phyloP scores from a whole-genome alignment of 1,284 basidiomycete genomes.

The Melampsora larici-populina region DNA sequence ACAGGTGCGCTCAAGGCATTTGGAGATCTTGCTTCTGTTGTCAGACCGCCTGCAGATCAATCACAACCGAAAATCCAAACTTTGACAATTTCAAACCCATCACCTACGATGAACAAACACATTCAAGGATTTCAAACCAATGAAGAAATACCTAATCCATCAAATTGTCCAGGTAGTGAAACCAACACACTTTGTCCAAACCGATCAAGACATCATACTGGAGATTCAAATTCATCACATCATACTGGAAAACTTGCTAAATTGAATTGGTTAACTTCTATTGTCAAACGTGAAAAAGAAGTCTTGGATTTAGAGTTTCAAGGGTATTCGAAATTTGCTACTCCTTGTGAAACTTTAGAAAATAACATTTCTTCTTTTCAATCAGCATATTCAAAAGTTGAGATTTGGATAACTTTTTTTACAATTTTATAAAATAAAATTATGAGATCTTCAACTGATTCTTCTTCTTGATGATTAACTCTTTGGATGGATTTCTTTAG shows the following conservation, averaged over 20 bases:
- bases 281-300: conserved; percentile 12
- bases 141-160: too few species aligned
- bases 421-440: neutral
- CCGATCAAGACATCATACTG: neutral
- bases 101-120: neutral
- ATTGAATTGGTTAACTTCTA: conserved; percentile 10
- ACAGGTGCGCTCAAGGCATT: conserved; percentile 13
- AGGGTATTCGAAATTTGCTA: neutral
- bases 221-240: neutral
- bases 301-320: conserved; percentile 5
- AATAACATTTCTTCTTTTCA: conserved; percentile 18
- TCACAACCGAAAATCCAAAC: neutral
- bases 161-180: too few species aligned
- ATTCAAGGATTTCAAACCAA: neutral
- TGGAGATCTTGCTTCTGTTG: neutral
- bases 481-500: neutral
- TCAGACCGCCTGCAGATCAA: neutral
- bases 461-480: neutral
- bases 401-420: neutral
- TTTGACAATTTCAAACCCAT: neutral
- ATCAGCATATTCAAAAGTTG: conserved; percentile 37
- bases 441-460: neutral
- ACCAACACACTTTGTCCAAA: too few species aligned
- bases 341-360: neutral
- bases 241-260: neutral